phyloP scores from a whole-genome alignment of 139 green algal genomes.

The Yamagishiella unicocca region DNA sequence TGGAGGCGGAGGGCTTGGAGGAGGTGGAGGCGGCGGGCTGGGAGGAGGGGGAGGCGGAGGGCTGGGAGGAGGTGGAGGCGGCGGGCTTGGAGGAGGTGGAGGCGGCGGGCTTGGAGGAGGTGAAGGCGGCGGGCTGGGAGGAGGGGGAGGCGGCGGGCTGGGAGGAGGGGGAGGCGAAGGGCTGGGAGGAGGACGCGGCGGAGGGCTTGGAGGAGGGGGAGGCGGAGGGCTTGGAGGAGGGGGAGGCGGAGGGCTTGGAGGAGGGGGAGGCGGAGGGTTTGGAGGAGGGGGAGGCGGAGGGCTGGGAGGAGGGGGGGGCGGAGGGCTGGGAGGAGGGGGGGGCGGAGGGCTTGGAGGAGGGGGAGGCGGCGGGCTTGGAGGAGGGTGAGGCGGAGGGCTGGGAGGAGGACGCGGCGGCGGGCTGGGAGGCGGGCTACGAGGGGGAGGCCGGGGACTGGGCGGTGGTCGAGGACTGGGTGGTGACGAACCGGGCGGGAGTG shows the following conservation, averaged over 20 bases:
- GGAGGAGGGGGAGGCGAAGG: neutral
- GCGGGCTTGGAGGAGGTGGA: neutral
- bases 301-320: neutral
- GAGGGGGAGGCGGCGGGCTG: no score
- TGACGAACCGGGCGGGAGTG: no score
- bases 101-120: neutral
- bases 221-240: neutral
- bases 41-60: neutral
- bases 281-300: no score
- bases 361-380: no score
- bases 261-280: neutral
- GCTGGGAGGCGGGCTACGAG: neutral
- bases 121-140: neutral
- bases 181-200: neutral
- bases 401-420: no score
- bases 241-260: neutral
- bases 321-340: neutral
- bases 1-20: neutral
- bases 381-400: neutral
- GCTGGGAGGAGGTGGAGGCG: neutral
- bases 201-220: neutral
- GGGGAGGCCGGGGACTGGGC: neutral
- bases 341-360: neutral
- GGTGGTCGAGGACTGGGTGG: neutral
- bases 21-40: neutral